Evolutionary conservation across 2,329 filamentous ascomycete species (phyloP).

Genomic region (Mycosphaerella sp.): DNA sequence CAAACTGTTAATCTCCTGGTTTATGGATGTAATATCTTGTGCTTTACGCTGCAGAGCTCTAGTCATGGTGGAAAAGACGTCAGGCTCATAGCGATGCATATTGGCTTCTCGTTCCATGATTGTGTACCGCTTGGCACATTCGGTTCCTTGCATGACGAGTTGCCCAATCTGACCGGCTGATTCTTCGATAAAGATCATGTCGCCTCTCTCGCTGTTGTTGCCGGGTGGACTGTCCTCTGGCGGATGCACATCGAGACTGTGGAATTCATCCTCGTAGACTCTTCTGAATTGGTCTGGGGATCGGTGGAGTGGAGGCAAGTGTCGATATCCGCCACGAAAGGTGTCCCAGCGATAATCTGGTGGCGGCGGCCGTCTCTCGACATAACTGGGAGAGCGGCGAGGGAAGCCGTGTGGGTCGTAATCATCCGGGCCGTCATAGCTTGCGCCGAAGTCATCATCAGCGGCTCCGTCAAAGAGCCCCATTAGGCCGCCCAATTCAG

Average conservation of each 20-base stretch:
- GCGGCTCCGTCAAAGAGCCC: slow-evolving; percentile 33
- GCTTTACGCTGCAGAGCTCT: slow-evolving; percentile 12
- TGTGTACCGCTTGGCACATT: slow-evolving; percentile 10
- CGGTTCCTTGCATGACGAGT: slow-evolving; percentile 6
- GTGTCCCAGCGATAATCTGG: slow-evolving; percentile 8
- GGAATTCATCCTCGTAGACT: neutral
- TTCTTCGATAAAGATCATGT: slow-evolving; percentile 17
- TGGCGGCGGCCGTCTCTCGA: neutral
- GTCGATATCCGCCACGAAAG: slow-evolving; percentile 4
- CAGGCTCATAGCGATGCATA: slow-evolving; percentile 8
- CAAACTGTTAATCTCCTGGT: slow-evolving; percentile 7
- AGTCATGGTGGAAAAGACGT: slow-evolving; percentile 11
- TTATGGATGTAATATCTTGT: slow-evolving; percentile 7
- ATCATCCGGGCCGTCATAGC: slow-evolving; percentile 9
- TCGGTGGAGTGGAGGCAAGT: neutral
- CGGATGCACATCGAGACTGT: slow-evolving; percentile 6
- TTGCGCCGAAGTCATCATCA: slow-evolving; percentile 16
- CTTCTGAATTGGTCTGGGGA: neutral
- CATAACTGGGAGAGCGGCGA: neutral
- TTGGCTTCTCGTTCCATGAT: slow-evolving; percentile 16
- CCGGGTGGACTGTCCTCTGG: neutral
- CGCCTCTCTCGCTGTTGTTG: slow-evolving; percentile 2
- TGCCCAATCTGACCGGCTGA: slow-evolving; percentile 12
- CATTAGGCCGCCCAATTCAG: slow-evolving; percentile 23
- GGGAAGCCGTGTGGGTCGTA: neutral